Evolutionary conservation across 2,329 filamentous ascomycete species (phyloP), one percentile per base, ranked within the genome.

Genomic region (Trichoderma koningii): DNA sequence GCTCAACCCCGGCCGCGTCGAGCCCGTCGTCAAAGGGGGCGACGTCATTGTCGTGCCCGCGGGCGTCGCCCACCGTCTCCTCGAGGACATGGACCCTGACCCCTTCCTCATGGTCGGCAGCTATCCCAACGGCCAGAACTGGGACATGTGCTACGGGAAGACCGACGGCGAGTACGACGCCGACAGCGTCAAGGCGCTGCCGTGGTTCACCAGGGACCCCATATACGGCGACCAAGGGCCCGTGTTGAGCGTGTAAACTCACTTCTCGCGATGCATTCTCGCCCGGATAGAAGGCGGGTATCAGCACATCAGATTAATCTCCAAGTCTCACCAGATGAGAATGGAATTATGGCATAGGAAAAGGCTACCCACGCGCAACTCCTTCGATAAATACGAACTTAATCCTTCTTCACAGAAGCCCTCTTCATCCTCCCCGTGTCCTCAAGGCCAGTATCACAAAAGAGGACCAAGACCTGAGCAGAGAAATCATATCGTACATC

Each of bases 31-130:
- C 2, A 72, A 80, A 60, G 80, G 77, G 53, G 88, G 88, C 0
- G 88, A 91, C 76, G 82, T 88, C 7, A 78, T 91, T 5, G 76
- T 91, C 55, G 77, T 91, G 12, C 87, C 88, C 0, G 87, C 87
- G 0, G 88, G 88, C 34, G n/a, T 91, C 21, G 83, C 81, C 3
- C 88, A 91, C 78, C 78, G 86, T 6, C 74, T 90, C 66, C 69
- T 89, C 15, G 79, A 87, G 66, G 86, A 90, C 71, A 60, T 82
- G 19, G 68, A 66, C 1, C 79, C 80, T 2, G 79, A 76, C 1
- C 71, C 89, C 90, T 55, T 53, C 23, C 17, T 53, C n/a, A 53
- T 62, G 87, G 83, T 91, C 0, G 89, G 88, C 0, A 82, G 81
- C 55, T 90, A 91, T 78, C 88, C 87, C 0, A 76, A 69, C 26